Percentiles rank a stretch among this genome's conserved stretches.
These are phyloP conservation scores for Taxawa tesnikishii DNA, from an alignment of 2,329 filamentous ascomycete species.

Conservation along the genomic window DNA sequence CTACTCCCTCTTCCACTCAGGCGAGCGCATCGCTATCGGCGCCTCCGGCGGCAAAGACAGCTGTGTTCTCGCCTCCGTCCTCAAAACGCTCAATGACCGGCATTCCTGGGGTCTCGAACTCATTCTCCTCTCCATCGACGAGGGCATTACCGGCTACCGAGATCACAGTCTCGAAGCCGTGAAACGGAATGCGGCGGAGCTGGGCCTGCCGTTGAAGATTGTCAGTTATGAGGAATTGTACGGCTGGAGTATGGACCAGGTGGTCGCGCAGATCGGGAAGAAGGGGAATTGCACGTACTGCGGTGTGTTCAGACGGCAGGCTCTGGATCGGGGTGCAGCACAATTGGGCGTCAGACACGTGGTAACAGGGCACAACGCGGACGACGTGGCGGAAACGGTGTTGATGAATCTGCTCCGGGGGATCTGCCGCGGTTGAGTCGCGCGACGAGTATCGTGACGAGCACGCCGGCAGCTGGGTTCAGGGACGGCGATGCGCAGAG, in stretches of 20 bases:
- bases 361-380: slow-evolving; percentile 93
- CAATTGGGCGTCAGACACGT: slow-evolving; percentile 82
- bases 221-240: slow-evolving; percentile 90
- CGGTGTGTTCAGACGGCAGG: slow-evolving; percentile 88
- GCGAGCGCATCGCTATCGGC: slow-evolving; percentile 84
- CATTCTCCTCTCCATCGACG: slow-evolving; percentile 81
- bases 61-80: slow-evolving; percentile 84
- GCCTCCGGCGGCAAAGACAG: slow-evolving; percentile 97
- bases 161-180: slow-evolving; percentile 95
- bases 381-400: slow-evolving; percentile 93
- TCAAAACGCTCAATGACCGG: slow-evolving; percentile 88
- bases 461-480: slow-evolving; percentile 30
- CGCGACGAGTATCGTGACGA: slow-evolving; percentile 77
- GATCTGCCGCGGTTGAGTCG: slow-evolving; percentile 78
- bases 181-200: slow-evolving; percentile 83
- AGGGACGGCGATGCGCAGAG: slow-evolving; percentile 3
- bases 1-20: slow-evolving; percentile 66
- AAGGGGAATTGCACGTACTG: slow-evolving; percentile 99
- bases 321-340: slow-evolving; percentile 82
- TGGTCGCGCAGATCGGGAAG: slow-evolving; percentile 90
- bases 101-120: slow-evolving; percentile 78
- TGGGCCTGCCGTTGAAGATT: slow-evolving; percentile 83
- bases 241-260: slow-evolving; percentile 99
- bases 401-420: slow-evolving; percentile 93
- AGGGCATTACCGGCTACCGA: slow-evolving; percentile 92